A percentile compares a stretch with the other conserved stretches of the same genome.
Evolutionary conservation across 805 yeast genomes (phyloP).

Genomic region (Ogataea glucozyma): DNA sequence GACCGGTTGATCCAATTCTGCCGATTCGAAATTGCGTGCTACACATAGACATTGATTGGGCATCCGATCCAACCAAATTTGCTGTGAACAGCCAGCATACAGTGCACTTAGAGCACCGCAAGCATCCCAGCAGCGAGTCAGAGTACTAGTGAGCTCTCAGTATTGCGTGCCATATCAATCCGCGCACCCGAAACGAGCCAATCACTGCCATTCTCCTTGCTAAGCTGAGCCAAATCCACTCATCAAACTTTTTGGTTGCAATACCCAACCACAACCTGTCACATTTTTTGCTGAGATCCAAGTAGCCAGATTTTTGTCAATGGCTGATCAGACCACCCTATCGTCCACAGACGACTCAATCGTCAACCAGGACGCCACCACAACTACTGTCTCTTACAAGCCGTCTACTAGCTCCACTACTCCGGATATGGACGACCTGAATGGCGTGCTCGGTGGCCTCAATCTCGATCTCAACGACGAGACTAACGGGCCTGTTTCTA

Average conservation of each 20-base stretch:
- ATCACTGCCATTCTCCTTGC: no score
- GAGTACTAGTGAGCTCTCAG: no score
- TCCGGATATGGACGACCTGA: slow-evolving; percentile 41
- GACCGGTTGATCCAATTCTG: slow-evolving; percentile 1
- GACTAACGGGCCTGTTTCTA: slow-evolving; percentile 10
- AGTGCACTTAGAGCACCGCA: no score
- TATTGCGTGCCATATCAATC: no score
- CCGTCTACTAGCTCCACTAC: slow-evolving; percentile 12
- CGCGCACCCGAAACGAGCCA: no score
- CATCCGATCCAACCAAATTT: slow-evolving; percentile 6
- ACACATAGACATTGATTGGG: slow-evolving; percentile 4
- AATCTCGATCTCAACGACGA: slow-evolving; percentile 40
- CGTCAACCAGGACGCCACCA: slow-evolving; percentile 27
- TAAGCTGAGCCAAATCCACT: no score
- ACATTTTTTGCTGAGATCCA: no score
- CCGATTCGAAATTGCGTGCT: not conserved
- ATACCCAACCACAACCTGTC: slow-evolving; percentile 1
- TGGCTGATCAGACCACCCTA: slow-evolving; percentile 39
- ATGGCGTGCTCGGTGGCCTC: slow-evolving; percentile 48
- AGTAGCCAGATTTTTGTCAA: slow-evolving; percentile 8
- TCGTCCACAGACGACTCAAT: slow-evolving; percentile 34
- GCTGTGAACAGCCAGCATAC: not conserved
- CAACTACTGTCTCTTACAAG: slow-evolving; percentile 33
- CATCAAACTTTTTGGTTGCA: not conserved
- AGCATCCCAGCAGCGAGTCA: no score